Evolutionary conservation across 2,329 filamentous ascomycete species (phyloP), one percentile per base, ranked within the genome.

Genomic region (Fusarium nelsonii): DNA sequence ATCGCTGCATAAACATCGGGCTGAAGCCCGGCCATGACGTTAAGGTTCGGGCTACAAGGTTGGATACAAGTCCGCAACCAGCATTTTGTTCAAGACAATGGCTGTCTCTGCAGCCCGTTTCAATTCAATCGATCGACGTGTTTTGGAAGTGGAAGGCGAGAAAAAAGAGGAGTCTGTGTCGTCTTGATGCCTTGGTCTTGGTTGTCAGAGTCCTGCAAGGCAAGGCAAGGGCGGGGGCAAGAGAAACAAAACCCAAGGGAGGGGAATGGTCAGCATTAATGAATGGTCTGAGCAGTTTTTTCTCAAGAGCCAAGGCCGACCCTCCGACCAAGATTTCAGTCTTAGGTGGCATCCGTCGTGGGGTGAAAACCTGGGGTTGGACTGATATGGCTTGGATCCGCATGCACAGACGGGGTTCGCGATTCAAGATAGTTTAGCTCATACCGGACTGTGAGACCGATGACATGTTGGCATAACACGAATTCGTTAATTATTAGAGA

Each of bases 1-100:
- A 70, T 55, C 4, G 63, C 58, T 33, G 56, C 56, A 46, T 72
- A 74, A 8, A 74, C 58, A 41, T 73, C 64, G 12, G 55, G 26
- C 50, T 71, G 67, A 30, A 71, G 52, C 34, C 72, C 71, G 23
- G 61, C 61, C 73, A 74, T 74, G 67, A 40, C 37, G 49, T 9
- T 16, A 23, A n/a, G 12, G 9, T 36, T 26, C 16, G 39, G 18
- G 46, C 43, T 52, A 52, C 15, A 26, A 41, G 16, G 39, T 60
- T 43, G 10, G 30, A 18, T 6, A 15, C 44, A 23, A 43, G 28
- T 43, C 16, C 34, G 11, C 20, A 39, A 41, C n/a, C 11, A 23
- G 41, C 65, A 68, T 68, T n/a, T 14, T 66, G 40, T 5, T 4
- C 16, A 4, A 14, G 18, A 12, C n/a, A 30, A 18, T 5, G 15